These are phyloP conservation scores for Fraxinus sp. DNA, from an alignment of 305 asterid species.

Conservation along the genomic window DNA sequence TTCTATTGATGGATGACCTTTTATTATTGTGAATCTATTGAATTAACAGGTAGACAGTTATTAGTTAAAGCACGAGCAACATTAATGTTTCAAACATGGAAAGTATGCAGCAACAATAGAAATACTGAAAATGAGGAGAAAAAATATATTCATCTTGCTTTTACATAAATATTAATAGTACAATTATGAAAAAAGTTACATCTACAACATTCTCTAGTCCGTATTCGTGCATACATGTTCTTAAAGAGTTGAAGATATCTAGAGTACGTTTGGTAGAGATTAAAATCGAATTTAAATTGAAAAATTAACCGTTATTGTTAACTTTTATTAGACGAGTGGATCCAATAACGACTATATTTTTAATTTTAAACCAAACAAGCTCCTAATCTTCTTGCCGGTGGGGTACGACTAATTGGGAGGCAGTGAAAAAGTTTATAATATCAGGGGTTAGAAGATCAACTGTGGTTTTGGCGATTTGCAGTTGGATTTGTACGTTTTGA, in stretches of 20 bases:
- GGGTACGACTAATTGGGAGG: not conserved
- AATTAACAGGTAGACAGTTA: not conserved
- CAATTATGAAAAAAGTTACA: not conserved
- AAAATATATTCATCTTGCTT: not conserved
- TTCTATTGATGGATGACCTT: not conserved
- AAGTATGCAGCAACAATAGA: not conserved
- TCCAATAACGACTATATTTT: too few species aligned
- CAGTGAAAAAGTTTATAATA: not conserved
- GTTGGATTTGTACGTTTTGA: not conserved
- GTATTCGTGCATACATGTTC: not conserved
- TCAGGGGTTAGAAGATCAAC: not conserved
- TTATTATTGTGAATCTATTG: not conserved
- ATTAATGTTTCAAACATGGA: not conserved
- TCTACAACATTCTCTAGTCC: not conserved
- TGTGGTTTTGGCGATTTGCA: conserved; percentile 14
- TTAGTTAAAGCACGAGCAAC: not conserved
- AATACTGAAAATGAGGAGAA: not conserved
- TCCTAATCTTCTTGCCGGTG: not conserved
- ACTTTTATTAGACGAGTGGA: too few species aligned
- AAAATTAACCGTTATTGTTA: too few species aligned
- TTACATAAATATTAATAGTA: not conserved
- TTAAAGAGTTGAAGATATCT: not conserved
- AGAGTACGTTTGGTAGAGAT: too few species aligned
- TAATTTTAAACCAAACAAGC: too few species aligned
- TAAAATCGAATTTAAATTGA: too few species aligned